Percentiles rank a stretch among this genome's conserved stretches.
These are phyloP conservation scores for Vitis vinifera DNA, from an alignment of 164 flowering plant genomes.

Conservation along the genomic window ASM3070453v1 NC_081810.1:227001-227500, in stretches of 20 bases:
- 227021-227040: constrained; percentile 9
- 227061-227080: constrained; percentile 80
- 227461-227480: too few relatives aligned
- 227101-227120: constrained; percentile 93
- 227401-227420: too few relatives aligned
- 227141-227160: constrained; percentile 21
- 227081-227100: constrained; percentile 85
- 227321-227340: constrained; percentile 13
- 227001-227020: constrained; percentile 17
- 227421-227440: too few relatives aligned
- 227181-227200: constrained; percentile 37
- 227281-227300: constrained; percentile 14
- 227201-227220: constrained; percentile 40
- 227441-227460: too few relatives aligned
- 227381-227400: background rate
- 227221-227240: constrained; percentile 13
- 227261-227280: background rate
- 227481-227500: too few relatives aligned
- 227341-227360: background rate
- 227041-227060: constrained; percentile 47
- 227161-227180: constrained; percentile 21
- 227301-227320: constrained; percentile 18
- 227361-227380: background rate
- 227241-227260: background rate
- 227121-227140: constrained; percentile 58